These are phyloP conservation scores for Aspergillus quadricinctus DNA, from an alignment of 2,329 filamentous ascomycete species.

Conservation along the genomic window DNA sequence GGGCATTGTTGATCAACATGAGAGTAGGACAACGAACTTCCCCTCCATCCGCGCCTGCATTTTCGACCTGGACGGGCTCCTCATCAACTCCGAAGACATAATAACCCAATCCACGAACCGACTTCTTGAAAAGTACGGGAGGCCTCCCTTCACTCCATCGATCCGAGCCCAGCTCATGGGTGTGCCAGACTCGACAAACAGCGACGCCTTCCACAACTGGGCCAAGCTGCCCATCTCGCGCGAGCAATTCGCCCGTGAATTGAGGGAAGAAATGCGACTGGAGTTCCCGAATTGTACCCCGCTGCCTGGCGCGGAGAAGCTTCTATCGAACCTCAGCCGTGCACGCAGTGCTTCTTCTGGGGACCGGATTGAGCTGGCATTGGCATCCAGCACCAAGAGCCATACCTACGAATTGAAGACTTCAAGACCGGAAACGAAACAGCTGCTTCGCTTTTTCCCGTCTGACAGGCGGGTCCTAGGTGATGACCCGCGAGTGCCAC, in stretches of 20 bases:
- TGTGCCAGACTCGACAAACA: constrained; percentile 18
- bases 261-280: constrained; percentile 18
- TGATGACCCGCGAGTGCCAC: constrained; percentile 18
- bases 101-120: constrained; percentile 18
- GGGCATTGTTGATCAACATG: no score
- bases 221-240: constrained; percentile 25
- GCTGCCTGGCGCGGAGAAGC: constrained; percentile 16
- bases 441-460: constrained; percentile 13
- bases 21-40: constrained; percentile 11
- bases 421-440: constrained; percentile 16
- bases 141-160: constrained; percentile 12
- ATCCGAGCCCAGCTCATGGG: constrained; percentile 23
- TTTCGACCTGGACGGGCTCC: constrained; percentile 33
- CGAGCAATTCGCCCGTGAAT: constrained; percentile 30
- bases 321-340: constrained; percentile 15
- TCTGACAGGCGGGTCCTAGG: constrained; percentile 12
- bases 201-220: constrained; percentile 29
- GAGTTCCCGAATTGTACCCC: constrained; percentile 26
- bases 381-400: constrained; percentile 21
- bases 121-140: constrained; percentile 16
- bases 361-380: constrained; percentile 16
- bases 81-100: constrained; percentile 33
- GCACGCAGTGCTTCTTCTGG: constrained; percentile 9
- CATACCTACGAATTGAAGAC: constrained; percentile 20
- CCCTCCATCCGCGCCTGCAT: constrained; percentile 29